These are phyloP conservation scores for Taphrina sp. DNA, from an alignment of 1,139 yeast species.

Conservation along the genomic window DNA sequence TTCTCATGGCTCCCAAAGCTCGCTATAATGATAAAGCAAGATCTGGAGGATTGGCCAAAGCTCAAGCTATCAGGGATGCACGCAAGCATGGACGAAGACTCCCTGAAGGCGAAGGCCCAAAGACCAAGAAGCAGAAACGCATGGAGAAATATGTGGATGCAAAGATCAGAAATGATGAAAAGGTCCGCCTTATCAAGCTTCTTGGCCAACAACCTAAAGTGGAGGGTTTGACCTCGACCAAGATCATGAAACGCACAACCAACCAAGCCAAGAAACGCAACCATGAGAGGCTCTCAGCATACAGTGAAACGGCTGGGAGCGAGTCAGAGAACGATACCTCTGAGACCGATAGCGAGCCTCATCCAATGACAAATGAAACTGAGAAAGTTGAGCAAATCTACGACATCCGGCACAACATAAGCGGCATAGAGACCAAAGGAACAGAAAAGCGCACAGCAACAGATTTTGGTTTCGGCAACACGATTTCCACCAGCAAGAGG, in stretches of 20 bases:
- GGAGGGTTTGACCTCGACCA: conserved; percentile 74
- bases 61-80: conserved; percentile 63
- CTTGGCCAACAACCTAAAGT: conserved; percentile 68
- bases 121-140: conserved; percentile 62
- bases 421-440: background rate
- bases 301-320: conserved; percentile 41
- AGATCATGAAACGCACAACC: conserved; percentile 67
- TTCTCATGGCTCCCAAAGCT: conserved; percentile 21
- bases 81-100: conserved; percentile 63
- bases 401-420: background rate
- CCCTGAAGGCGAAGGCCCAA: conserved; percentile 50
- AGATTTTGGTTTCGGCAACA: conserved; percentile 1
- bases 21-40: conserved; percentile 84
- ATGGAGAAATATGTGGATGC: conserved; percentile 61
- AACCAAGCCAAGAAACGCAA: conserved; percentile 49
- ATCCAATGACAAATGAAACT: background rate
- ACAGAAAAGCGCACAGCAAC: background rate
- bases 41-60: conserved; percentile 78
- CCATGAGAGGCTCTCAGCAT: conserved; percentile 50
- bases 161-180: conserved; percentile 86
- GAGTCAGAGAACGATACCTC: conserved; percentile 47
- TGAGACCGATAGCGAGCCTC: conserved; percentile 34
- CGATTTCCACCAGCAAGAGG: conserved; percentile 1
- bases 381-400: background rate
- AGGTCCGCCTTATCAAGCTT: conserved; percentile 70